Conservation (phyloP, 495 filamentous ascomycete species). For the Amorphotheca resinae region DNA sequence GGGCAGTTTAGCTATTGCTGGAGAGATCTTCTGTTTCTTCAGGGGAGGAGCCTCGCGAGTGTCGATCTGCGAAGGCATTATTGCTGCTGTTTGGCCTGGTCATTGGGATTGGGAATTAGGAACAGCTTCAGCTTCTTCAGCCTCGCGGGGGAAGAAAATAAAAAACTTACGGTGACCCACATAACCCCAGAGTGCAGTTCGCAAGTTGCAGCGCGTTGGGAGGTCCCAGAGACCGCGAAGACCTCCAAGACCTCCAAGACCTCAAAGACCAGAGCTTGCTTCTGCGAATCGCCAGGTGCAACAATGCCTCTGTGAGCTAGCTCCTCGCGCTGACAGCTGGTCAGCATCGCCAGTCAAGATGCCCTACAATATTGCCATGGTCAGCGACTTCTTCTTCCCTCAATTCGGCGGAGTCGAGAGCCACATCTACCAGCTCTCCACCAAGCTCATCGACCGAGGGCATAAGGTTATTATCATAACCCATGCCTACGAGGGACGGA, state of each 20-base stretch:
- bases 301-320: no score
- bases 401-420: constrained; percentile 93
- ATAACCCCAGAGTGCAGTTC: background rate
- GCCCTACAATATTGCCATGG: constrained; percentile 68
- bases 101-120: constrained; percentile 5
- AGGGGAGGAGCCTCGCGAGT: constrained; percentile 36
- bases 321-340: background rate
- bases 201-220: no score
- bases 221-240: no score
- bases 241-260: no score
- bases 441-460: constrained; percentile 89
- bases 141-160: background rate
- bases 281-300: no score
- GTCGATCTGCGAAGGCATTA: constrained; percentile 34
- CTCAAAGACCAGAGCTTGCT: no score
- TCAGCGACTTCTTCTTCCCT: constrained; percentile 98
- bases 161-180: constrained; percentile 20
- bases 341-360: constrained; percentile 24
- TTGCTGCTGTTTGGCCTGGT: background rate
- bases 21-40: constrained; percentile 7
- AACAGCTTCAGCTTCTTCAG: constrained; percentile 7
- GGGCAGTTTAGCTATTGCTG: background rate
- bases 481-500: constrained; percentile 85
- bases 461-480: constrained; percentile 98
- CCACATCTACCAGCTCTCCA: constrained; percentile 95